Conservation (phyloP, 768 basidiomycete genomes). For the Hygrophoropsis aurantiaca region DNA sequence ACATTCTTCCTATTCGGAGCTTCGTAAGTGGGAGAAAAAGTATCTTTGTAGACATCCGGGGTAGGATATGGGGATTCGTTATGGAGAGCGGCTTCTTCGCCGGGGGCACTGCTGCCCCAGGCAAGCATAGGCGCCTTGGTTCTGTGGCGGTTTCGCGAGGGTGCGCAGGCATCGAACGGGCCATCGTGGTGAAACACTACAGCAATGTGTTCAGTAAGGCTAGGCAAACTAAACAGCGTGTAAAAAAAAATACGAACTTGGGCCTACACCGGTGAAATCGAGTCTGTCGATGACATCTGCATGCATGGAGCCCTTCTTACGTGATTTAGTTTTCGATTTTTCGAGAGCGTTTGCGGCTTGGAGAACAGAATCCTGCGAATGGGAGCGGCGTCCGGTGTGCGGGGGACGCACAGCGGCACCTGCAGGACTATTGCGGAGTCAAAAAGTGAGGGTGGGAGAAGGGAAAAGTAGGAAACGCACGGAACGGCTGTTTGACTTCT, state of each 20-base stretch:
- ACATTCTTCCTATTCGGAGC: slow-evolving; percentile 80
- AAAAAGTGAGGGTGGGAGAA: slow-evolving; percentile 30
- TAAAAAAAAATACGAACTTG: slow-evolving; percentile 54
- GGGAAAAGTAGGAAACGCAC: slow-evolving; percentile 36
- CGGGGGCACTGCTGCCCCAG: slow-evolving; percentile 48
- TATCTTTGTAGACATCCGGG: slow-evolving; percentile 36
- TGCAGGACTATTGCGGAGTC: slow-evolving; percentile 18
- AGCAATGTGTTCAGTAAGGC: slow-evolving; percentile 9
- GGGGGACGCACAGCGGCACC: slow-evolving; percentile 19
- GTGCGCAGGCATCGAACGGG: slow-evolving; percentile 89
- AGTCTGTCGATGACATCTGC: slow-evolving; percentile 90
- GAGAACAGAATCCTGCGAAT: slow-evolving; percentile 48
- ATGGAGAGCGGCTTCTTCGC: slow-evolving; percentile 40
- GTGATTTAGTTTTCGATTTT: slow-evolving; percentile 48
- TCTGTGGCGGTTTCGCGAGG: slow-evolving; percentile 81
- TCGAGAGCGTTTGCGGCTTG: slow-evolving; percentile 39
- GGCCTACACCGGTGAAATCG: slow-evolving; percentile 81
- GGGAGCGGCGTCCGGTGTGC: slow-evolving; percentile 42
- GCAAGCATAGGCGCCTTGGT: slow-evolving; percentile 83
- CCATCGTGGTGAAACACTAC: slow-evolving; percentile 92
- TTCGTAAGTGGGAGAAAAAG: slow-evolving; percentile 51
- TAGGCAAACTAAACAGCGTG: slow-evolving; percentile 3
- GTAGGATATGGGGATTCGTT: slow-evolving; percentile 52
- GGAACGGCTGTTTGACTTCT: slow-evolving; percentile 56
- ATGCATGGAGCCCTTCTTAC: slow-evolving; percentile 76